Conservation (phyloP, 73 alveolate species). For the Paramecium octaurelia region DNA sequence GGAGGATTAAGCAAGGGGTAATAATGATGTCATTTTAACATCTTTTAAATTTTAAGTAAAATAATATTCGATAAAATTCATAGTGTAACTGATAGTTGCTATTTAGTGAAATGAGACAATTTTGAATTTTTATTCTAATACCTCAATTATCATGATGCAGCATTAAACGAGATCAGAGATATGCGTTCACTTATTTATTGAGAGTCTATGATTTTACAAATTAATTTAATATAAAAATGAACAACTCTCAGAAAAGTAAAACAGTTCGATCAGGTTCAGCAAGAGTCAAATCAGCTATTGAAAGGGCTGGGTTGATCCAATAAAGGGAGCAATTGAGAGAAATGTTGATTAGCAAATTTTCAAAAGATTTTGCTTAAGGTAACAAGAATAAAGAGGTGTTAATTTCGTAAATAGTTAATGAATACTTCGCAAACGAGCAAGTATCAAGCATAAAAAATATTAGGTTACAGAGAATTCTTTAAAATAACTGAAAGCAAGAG, state of each 20-base stretch:
- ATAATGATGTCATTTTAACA: no score
- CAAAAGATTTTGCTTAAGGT: slow-evolving; percentile 46
- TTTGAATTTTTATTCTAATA: neutral
- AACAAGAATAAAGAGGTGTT: slow-evolving; percentile 9
- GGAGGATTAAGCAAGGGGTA: no score
- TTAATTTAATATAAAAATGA: neutral
- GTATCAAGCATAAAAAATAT: neutral
- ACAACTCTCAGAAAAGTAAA: neutral
- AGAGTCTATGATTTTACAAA: neutral
- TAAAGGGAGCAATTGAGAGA: slow-evolving; percentile 55
- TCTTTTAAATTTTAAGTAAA: no score
- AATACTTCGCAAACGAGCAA: slow-evolving; percentile 44
- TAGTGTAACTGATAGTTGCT: neutral
- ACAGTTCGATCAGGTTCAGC: slow-evolving; percentile 33
- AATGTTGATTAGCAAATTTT: slow-evolving; percentile 21
- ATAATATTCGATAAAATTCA: no score
- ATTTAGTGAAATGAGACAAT: neutral
- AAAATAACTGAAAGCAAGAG: slow-evolving; percentile 47
- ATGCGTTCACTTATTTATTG: neutral
- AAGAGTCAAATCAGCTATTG: slow-evolving; percentile 49
- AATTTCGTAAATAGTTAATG: slow-evolving; percentile 42
- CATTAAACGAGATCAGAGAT: neutral
- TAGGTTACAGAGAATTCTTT: slow-evolving; percentile 47
- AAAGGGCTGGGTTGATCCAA: slow-evolving; percentile 42
- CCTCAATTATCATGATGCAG: neutral